Evolutionary conservation across 2,329 filamentous ascomycete species (phyloP), one percentile per base, ranked within the genome.

Genomic region (Neoascochyta sp.): DNA sequence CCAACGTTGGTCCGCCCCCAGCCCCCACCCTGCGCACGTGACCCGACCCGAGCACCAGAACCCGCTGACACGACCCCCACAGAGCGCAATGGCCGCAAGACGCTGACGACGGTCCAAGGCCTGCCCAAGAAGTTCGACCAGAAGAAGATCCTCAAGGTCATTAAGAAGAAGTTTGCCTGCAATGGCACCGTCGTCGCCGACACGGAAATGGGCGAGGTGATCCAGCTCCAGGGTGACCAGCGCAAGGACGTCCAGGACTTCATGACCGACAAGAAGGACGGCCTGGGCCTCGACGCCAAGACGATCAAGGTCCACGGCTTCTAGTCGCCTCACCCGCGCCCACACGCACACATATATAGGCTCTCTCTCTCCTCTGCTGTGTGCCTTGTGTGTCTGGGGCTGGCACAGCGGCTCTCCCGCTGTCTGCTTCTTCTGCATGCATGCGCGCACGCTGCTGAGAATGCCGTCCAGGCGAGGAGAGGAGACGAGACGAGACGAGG

Each of bases 1-100:
- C 68, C 92, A 98, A 69, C 92, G 90, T 96, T 81, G 36, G 56
- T 57, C 28, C 10, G 3, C 64, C 84, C 81, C 20, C 25, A 9
- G 19, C 17, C 24, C 23, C 19, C 23, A 27, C 17, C 8, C 21
- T 20, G 11, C 16, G 4, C 25, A 18, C 16, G 26, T 32, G 35
- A 27, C 7, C 22, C 12, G 12, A 10, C 7, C 4, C 15, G 26
- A 10, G 9, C 36, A 26, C 43, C 41, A 39, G 35, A n/a, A n/a
- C n/a, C n/a, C n/a, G 50, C 73, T 76, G 54, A 78, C 65, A 36
- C 45, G 26, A 30, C 35, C 43, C 34, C 19, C 34, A 53, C 68
- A 96, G 90, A 98, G 76, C 92, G 92, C 75, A 98, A 96, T 95
- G 92, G 92, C 82, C 90, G 92, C 71, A 98, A 98, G 81, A 96